Base-by-base conservation (phyloP, 768 basidiomycete species). In the Tricholoma matsutake region DNA sequence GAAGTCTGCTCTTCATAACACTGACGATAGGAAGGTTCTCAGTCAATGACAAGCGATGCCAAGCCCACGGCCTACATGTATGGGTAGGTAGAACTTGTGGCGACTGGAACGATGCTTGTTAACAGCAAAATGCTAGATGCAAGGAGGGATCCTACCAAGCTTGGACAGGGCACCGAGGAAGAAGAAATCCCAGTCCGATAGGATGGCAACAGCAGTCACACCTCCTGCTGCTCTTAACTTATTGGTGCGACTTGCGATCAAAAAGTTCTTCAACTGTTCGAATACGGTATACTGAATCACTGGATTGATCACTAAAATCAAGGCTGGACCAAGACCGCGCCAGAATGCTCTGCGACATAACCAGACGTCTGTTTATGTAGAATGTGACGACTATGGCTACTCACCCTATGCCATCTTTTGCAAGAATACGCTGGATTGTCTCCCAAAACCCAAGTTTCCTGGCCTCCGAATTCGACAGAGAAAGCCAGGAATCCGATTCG, bases 211-310 rank as follows among this genome's bases (percentile, higher is more conserved):
- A 35, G 76, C 80, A 43, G 75, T 77, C 39, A 73, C 73, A 49
- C 72, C 75, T 52, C 79, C 83, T 54, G 79, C 73, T 34, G 78
- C 80, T 55, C 81, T 79, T 65, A 86, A 71, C 65, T 76, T 83
- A 54, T 70, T 78, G 29, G 83, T 86, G 35, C 90, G 84, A 31
- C 81, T 81, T 61, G 82, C 80, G 58, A 94, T 76, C 60, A 98
- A 69, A 37, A 85, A 67, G 67, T 96, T 97, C 80, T 96, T 97
- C 67, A 98, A 79, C 70, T 97, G 94, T 74, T 99, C 96, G 64
- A 98, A 98, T 0, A 88, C 86, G 18, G 96, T 98, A 73, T 97
- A 96, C 78, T 95, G 87, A 32, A 98, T 81, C 32, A 99, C 91
- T 14, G 96, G 96, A 74, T 99, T 99, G 63, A 93, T 84, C 65